Percentiles rank a stretch among this genome's conserved stretches.
Evolutionary conservation across 192 early-diverging fungal species (phyloP).

Genomic region (Coemansia erecta): DNA sequence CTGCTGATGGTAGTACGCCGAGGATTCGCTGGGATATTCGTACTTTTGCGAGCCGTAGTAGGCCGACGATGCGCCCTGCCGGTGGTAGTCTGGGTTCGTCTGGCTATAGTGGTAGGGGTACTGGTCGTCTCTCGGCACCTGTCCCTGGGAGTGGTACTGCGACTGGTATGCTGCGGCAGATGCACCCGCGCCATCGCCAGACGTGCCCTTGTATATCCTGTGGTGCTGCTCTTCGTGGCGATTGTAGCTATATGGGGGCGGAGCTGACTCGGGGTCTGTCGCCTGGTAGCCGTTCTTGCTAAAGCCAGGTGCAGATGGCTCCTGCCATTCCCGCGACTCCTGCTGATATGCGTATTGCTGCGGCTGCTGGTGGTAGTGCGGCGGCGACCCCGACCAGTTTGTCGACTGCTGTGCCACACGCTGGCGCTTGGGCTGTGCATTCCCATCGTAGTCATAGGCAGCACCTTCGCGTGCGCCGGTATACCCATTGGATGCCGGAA

Average conservation of each 20-base stretch:
- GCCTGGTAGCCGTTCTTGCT: neutral
- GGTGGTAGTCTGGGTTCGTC: neutral
- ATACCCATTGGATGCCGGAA: too few relatives aligned
- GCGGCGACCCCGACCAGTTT: constrained; percentile 16
- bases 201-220: neutral
- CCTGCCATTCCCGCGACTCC: constrained; percentile 5
- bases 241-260: neutral
- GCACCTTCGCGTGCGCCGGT: too few relatives aligned
- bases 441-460: neutral
- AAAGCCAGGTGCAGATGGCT: neutral
- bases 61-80: constrained; percentile 1
- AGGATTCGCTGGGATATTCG: constrained; percentile 15
- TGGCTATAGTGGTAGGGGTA: constrained; percentile 7
- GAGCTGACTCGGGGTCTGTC: neutral
- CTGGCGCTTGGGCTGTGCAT: constrained; percentile 24
- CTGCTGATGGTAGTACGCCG: constrained; percentile 19
- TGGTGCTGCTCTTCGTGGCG: neutral
- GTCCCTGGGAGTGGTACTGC: constrained; percentile 3
- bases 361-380: constrained; percentile 4
- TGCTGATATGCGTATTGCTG: constrained; percentile 12
- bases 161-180: neutral
- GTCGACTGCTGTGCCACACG: constrained; percentile 27
- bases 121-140: neutral
- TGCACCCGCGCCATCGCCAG: neutral
- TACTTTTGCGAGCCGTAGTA: constrained; percentile 33